A percentile compares a stretch with the other conserved stretches of the same genome.
Conservation (phyloP, 1,284 basidiomycete genomes). For the Sporisorium sorghi region DNA sequence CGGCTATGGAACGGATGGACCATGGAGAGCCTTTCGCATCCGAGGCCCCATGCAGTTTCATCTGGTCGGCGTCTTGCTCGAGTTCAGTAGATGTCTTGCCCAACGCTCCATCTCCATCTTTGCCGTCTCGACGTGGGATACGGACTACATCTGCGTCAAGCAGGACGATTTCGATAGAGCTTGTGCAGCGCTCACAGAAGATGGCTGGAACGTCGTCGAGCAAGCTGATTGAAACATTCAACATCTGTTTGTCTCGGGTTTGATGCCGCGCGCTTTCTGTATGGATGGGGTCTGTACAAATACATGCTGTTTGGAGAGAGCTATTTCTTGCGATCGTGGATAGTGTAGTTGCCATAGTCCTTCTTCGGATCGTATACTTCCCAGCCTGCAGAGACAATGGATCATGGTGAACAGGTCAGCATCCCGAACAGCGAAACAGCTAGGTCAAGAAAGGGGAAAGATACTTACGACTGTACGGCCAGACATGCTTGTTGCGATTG, state of each 20-base stretch:
- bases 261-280: not conserved
- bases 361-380: slow-evolving; percentile 63
- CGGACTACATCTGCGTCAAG: slow-evolving; percentile 50
- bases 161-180: slow-evolving; percentile 15
- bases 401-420: not conserved
- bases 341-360: slow-evolving; percentile 62
- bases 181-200: slow-evolving; percentile 21
- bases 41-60: slow-evolving; percentile 48
- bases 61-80: slow-evolving; percentile 39
- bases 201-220: slow-evolving; percentile 42
- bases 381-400: slow-evolving; percentile 30
- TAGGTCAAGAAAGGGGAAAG: no score
- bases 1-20: slow-evolving; percentile 26
- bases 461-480: slow-evolving; percentile 77
- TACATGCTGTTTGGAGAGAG: not conserved
- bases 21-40: slow-evolving; percentile 42
- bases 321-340: slow-evolving; percentile 52
- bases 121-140: slow-evolving; percentile 48
- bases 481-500: slow-evolving; percentile 95
- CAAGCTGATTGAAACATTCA: slow-evolving; percentile 1
- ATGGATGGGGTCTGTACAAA: slow-evolving; percentile 6
- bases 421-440: no score
- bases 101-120: slow-evolving; percentile 37
- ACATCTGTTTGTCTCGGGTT: not conserved
- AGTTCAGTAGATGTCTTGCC: slow-evolving; percentile 43